Evolutionary conservation across 495 filamentous ascomycete genomes (phyloP), one percentile per base, ranked within the genome.

Genomic region (Acidomyces sp.): DNA sequence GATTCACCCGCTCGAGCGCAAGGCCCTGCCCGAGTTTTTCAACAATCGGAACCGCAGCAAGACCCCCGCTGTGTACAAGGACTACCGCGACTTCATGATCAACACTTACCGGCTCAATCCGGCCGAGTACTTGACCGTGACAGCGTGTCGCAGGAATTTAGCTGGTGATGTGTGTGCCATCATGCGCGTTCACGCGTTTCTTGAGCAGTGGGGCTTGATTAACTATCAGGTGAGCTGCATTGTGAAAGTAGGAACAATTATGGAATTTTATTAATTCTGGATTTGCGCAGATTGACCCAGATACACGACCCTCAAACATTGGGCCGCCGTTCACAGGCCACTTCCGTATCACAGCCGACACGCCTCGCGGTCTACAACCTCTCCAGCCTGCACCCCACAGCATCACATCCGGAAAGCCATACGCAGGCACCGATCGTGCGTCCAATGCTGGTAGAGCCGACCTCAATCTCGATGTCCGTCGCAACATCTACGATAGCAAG

Each of bases 71-170:
- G 82, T 94, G 12, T 97, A 96, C 62, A 95, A 95, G 62, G 90
- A 97, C 56, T 96, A 96, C 61, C 78, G 90, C 45, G 88, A 96
- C 55, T 97, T 97, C 61, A 97, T 97, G 90, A 88, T 97, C 60
- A 96, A 96, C 58, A 93, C 90, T 13, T 97, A 97, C 61, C 75
- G 90, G 16, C 63, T 97, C 34, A 96, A 95, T 57, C 90, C 90
- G 2, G 71, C 83, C 19, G 90, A 97, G 61, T 97, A 97, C 55
- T 69, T 97, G 28, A 97, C 92, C 12, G 85, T 97, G 39, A 97
- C 90, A 7, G 90, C 90, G n/a, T 97, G 90, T 57, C 69, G 90
- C 46, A 76, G 90, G 39, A 97, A 97, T 58, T 69, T 97, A 48
- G 87, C 92, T 6, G 90, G 90, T 45, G 90, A 97, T 62, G 90